Conservation (phyloP, 495 filamentous ascomycete genomes). For the Xylaria longipes region DNA sequence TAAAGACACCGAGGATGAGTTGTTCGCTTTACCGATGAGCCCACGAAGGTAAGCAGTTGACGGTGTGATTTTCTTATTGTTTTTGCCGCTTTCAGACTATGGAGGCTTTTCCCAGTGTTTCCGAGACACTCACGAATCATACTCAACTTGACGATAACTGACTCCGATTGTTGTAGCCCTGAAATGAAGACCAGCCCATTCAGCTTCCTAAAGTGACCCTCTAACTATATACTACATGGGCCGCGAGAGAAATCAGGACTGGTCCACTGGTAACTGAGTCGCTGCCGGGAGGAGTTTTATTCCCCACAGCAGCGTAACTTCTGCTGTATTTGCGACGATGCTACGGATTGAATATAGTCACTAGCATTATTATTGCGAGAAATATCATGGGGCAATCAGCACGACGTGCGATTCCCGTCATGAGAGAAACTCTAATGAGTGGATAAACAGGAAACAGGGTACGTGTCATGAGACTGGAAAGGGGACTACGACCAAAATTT, state of each 20-base stretch:
- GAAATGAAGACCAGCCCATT: constrained; percentile 81
- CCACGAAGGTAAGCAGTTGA: constrained; percentile 58
- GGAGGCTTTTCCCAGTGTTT: background rate
- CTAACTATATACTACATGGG: background rate
- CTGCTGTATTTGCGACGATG: background rate
- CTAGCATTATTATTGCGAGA: background rate
- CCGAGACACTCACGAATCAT: background rate
- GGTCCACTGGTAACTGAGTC: background rate
- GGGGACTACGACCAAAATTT: background rate
- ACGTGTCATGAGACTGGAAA: background rate
- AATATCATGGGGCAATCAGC: constrained; percentile 6
- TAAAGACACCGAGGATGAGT: constrained; percentile 68
- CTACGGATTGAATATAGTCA: background rate
- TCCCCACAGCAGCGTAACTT: background rate
- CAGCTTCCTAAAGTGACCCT: constrained; percentile 49
- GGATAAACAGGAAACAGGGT: background rate
- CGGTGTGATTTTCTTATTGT: background rate
- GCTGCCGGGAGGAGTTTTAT: constrained; percentile 1
- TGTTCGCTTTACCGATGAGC: constrained; percentile 82
- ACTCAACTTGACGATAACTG: background rate
- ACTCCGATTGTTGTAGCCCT: constrained; percentile 50
- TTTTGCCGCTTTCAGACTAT: background rate
- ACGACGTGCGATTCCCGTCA: background rate
- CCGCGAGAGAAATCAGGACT: background rate
- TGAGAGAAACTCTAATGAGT: background rate